phyloP scores from a whole-genome alignment of 371 early-diverging fungal genomes.

The Lichtheimia hyalospora region DNA sequence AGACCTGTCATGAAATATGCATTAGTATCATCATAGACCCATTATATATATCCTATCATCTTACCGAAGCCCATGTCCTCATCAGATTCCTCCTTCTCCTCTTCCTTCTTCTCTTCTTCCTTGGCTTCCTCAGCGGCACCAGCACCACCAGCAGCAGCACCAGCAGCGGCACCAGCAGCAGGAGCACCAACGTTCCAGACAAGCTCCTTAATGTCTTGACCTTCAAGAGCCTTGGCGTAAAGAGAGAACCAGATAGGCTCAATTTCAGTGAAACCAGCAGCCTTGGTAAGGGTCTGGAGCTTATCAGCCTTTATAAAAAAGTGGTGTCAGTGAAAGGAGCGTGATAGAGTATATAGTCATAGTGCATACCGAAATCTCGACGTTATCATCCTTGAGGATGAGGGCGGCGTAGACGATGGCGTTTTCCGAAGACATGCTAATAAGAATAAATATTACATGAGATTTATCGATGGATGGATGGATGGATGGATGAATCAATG shows the following conservation, averaged over 20 bases:
- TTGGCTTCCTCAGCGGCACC: constrained; percentile 59
- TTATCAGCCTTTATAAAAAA: constrained; percentile 83
- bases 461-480: constrained; percentile 17
- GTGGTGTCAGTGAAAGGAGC: not conserved
- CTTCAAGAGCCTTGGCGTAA: constrained; percentile 97
- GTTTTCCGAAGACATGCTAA: constrained; percentile 75
- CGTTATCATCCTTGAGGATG: constrained; percentile 96
- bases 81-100: constrained; percentile 88
- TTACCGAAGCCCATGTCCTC: constrained; percentile 92
- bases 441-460: constrained; percentile 7
- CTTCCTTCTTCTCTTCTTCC: constrained; percentile 70
- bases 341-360: not conserved
- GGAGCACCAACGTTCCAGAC: constrained; percentile 91
- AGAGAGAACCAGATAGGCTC: constrained; percentile 95
- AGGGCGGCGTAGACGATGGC: constrained; percentile 97
- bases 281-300: constrained; percentile 87
- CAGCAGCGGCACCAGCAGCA: constrained; percentile 72
- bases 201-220: constrained; percentile 89
- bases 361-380: constrained; percentile 90
- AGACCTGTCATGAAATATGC: constrained; percentile 52
- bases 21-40: not conserved
- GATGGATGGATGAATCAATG: constrained; percentile 2
- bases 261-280: constrained; percentile 85
- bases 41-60: constrained; percentile 6
- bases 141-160: constrained; percentile 52